Percentiles rank a stretch among this genome's conserved stretches.
phyloP scores from a whole-genome alignment of 352 stramenopile genomes.

The Saprolegnia parasitica region DNA sequence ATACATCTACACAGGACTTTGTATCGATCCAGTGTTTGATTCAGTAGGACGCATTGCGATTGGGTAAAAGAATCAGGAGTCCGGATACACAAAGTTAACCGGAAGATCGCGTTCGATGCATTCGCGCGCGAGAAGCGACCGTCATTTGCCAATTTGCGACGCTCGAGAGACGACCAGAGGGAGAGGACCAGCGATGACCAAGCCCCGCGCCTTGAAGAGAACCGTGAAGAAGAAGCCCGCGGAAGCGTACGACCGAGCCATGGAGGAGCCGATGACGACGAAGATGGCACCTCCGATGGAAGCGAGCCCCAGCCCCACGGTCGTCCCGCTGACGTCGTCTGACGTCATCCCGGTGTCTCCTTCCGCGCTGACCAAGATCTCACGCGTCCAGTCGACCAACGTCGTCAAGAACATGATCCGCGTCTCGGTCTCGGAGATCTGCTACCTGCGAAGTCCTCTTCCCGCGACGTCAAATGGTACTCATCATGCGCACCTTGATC shows the following conservation, averaged over 20 bases:
- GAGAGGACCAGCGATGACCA: neutral
- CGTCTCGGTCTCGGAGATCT: slow-evolving; percentile 45
- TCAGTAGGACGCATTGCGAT: too few relatives aligned
- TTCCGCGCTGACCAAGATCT: slow-evolving; percentile 26
- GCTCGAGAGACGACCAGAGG: neutral
- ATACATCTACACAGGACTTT: too few relatives aligned
- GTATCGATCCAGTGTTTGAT: too few relatives aligned
- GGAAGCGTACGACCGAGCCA: too few relatives aligned
- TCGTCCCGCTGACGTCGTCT: neutral
- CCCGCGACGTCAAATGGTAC: neutral
- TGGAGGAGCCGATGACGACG: neutral
- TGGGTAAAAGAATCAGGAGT: neutral
- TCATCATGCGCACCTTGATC: neutral
- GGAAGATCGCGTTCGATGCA: neutral
- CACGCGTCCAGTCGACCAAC: slow-evolving; percentile 40
- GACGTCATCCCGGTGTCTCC: neutral
- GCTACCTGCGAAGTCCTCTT: slow-evolving; percentile 39
- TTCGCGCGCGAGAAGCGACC: neutral
- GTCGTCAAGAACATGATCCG: slow-evolving; percentile 50
- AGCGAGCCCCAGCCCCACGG: neutral
- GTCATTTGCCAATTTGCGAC: neutral
- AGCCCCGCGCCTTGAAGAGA: neutral
- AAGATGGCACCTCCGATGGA: neutral
- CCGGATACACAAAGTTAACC: neutral
- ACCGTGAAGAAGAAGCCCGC: neutral